phyloP scores from a whole-genome alignment of 345 rosid species.

The Schrenkiella parvula region DNA sequence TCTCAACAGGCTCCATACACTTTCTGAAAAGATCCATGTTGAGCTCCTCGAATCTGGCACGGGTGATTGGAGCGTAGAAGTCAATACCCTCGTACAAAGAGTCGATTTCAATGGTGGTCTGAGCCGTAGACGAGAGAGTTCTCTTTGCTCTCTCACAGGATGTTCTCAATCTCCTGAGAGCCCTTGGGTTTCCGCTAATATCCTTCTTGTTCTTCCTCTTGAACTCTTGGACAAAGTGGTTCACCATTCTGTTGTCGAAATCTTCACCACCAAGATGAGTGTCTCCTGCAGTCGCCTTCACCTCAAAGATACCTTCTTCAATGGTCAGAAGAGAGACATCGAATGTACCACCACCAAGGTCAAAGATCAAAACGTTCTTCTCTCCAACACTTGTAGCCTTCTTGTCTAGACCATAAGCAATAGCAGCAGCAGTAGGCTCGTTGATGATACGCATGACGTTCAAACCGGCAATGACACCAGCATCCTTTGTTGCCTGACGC shows the following conservation, averaged over 20 bases:
- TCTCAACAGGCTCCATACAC: constrained; percentile 76
- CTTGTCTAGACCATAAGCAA: constrained; percentile 76
- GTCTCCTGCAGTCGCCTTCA: constrained; percentile 74
- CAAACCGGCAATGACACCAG: constrained; percentile 69
- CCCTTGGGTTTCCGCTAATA: constrained; percentile 59
- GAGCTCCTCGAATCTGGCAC: constrained; percentile 66
- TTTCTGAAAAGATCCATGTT: constrained; percentile 69
- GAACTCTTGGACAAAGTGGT: constrained; percentile 69
- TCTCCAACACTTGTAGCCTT: constrained; percentile 63
- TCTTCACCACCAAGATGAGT: constrained; percentile 80
- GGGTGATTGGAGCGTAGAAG: constrained; percentile 60
- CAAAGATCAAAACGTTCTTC: constrained; percentile 67
- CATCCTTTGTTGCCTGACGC: constrained; percentile 69
- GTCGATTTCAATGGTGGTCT: constrained; percentile 63
- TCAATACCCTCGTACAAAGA: constrained; percentile 70
- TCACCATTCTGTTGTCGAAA: constrained; percentile 68
- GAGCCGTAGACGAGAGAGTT: constrained; percentile 62
- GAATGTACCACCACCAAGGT: constrained; percentile 67
- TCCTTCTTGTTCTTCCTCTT: constrained; percentile 75
- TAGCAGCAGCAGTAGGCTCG: constrained; percentile 80
- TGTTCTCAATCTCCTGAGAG: constrained; percentile 68
- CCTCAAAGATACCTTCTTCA: constrained; percentile 73
- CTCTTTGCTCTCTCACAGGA: constrained; percentile 72
- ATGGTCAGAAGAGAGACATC: constrained; percentile 71
- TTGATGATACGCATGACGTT: constrained; percentile 71